These are phyloP conservation scores for Ophiocordyceps polyrhachis-furcata DNA, from an alignment of 2,329 filamentous ascomycete genomes.

Conservation along the genomic window DNA sequence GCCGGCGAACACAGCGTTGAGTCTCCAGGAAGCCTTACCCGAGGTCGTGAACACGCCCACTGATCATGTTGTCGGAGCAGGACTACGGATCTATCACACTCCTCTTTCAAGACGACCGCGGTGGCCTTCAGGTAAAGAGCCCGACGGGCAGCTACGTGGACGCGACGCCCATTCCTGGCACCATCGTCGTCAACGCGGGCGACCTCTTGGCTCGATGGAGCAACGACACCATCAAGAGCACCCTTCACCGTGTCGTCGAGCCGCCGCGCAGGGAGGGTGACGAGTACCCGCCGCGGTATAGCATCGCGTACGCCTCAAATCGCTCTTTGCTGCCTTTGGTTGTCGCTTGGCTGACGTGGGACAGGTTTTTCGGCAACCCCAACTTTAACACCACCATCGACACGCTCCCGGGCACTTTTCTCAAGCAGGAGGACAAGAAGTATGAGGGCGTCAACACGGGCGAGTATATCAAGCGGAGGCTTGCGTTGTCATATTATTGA, in stretches of 20 bases:
- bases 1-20: constrained; percentile 54
- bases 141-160: constrained; percentile 65
- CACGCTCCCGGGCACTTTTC: constrained; percentile 62
- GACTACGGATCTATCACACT: constrained; percentile 44
- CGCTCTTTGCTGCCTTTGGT: no score
- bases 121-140: constrained; percentile 41
- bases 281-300: constrained; percentile 60
- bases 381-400: constrained; percentile 62
- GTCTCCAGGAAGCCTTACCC: not conserved
- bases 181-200: constrained; percentile 77
- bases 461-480: constrained; percentile 60
- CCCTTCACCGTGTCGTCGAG: constrained; percentile 77
- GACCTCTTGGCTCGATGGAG: constrained; percentile 77
- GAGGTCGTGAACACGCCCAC: no score
- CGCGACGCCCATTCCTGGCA: constrained; percentile 62
- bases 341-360: not conserved
- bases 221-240: constrained; percentile 82
- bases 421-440: constrained; percentile 47
- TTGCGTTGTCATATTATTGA: constrained; percentile 58
- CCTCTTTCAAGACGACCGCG: constrained; percentile 39
- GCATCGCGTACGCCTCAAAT: constrained; percentile 48
- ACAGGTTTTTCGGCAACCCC: constrained; percentile 71
- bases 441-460: constrained; percentile 63
- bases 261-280: constrained; percentile 42
- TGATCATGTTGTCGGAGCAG: constrained; percentile 6